A percentile compares a stretch with the other conserved stretches of the same genome.
Evolutionary conservation across 176 grass and related monocot species (phyloP).

Genomic region (Urochloa ruziziensis): DNA sequence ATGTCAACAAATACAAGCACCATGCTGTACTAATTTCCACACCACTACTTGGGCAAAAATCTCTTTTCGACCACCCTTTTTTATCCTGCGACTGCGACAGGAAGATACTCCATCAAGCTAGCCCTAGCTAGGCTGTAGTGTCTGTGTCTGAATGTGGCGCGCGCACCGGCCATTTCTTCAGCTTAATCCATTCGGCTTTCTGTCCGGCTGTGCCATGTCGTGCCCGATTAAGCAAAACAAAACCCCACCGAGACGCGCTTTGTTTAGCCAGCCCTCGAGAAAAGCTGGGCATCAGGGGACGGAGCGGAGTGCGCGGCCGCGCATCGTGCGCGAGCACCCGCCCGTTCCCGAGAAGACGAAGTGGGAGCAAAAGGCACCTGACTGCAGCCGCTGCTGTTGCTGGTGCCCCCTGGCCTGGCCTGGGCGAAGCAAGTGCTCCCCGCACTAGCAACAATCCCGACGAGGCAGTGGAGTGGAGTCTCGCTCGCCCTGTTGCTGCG

Average conservation of each 20-base stretch:
- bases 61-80: not conserved
- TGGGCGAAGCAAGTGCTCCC: slow-evolving; percentile 2
- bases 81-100: not conserved
- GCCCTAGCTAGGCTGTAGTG: not conserved
- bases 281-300: not conserved
- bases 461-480: not conserved
- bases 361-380: slow-evolving; percentile 28
- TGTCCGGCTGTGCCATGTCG: not conserved
- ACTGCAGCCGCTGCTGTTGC: not conserved
- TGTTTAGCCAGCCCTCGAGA: not conserved
- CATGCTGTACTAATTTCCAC: not conserved
- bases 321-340: slow-evolving; percentile 21
- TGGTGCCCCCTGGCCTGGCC: not conserved
- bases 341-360: not conserved
- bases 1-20: not conserved
- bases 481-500: not conserved
- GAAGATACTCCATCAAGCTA: not conserved
- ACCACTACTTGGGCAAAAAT: not conserved
- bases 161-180: not conserved
- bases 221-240: slow-evolving; percentile 24
- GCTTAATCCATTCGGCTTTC: not conserved
- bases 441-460: not conserved
- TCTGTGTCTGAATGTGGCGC: not conserved
- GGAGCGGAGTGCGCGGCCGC: not conserved
- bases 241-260: not conserved